Conservation (phyloP, 495 filamentous ascomycete species). For the Mycothermus thermophilus region DNA sequence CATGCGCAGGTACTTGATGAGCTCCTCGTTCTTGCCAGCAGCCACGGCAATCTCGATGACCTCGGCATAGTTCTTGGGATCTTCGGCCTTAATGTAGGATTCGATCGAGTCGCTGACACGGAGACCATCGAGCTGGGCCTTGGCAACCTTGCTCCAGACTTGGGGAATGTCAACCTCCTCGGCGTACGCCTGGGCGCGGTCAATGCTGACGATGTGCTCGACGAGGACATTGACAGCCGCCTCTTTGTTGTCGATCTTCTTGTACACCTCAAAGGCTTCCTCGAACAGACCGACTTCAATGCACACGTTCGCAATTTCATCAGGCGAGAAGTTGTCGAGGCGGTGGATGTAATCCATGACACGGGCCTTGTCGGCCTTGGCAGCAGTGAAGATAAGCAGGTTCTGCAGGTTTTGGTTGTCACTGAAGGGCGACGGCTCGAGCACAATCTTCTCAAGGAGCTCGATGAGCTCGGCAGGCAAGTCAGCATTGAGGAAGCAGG, state of each 20-base stretch:
- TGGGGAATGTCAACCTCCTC: slow-evolving; percentile 90
- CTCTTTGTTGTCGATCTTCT: slow-evolving; percentile 84
- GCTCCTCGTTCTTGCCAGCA: slow-evolving; percentile 94
- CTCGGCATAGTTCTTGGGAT: slow-evolving; percentile 85
- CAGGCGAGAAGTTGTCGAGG: slow-evolving; percentile 74
- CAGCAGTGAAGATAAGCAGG: slow-evolving; percentile 89
- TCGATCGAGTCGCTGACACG: slow-evolving; percentile 88
- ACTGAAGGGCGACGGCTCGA: slow-evolving; percentile 93
- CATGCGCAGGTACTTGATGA: slow-evolving; percentile 95
- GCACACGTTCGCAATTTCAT: slow-evolving; percentile 87
- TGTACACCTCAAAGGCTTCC: slow-evolving; percentile 97
- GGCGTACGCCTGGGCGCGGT: slow-evolving; percentile 90
- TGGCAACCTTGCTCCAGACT: slow-evolving; percentile 98
- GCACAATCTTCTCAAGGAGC: slow-evolving; percentile 96
- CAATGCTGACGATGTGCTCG: slow-evolving; percentile 95
- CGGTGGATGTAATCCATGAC: slow-evolving; percentile 96
- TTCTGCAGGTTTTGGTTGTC: slow-evolving; percentile 96
- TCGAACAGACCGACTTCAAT: slow-evolving; percentile 89
- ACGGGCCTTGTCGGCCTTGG: slow-evolving; percentile 88
- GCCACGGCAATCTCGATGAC: slow-evolving; percentile 94
- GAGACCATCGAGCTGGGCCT: slow-evolving; percentile 94
- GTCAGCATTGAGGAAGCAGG: slow-evolving; percentile 80
- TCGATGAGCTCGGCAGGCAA: slow-evolving; percentile 92
- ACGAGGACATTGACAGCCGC: slow-evolving; percentile 86
- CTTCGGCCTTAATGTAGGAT: slow-evolving; percentile 89